Conservation (phyloP, 768 basidiomycete species). For the Termitomyces sp. region DNA sequence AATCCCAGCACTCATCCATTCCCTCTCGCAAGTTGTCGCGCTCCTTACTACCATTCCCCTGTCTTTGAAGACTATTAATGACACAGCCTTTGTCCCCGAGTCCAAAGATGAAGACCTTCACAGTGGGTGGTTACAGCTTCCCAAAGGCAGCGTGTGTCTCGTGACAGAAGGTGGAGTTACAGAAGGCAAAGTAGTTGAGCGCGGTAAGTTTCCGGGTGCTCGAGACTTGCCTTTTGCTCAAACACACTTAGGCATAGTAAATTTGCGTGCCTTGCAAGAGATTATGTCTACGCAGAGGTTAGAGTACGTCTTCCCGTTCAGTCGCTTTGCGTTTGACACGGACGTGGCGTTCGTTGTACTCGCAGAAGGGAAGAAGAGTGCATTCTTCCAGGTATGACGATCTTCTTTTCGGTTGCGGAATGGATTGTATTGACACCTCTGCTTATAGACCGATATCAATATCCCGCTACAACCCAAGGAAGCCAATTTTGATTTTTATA, state of each 20-base stretch:
- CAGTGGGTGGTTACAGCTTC: slow-evolving; percentile 69
- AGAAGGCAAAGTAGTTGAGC: slow-evolving; percentile 62
- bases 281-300: slow-evolving; percentile 60
- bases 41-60: slow-evolving; percentile 49
- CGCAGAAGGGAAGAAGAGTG: slow-evolving; percentile 59
- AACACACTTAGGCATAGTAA: slow-evolving; percentile 41
- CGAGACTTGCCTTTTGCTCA: neutral
- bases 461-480: slow-evolving; percentile 38
- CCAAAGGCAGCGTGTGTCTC: slow-evolving; percentile 51
- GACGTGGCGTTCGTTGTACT: slow-evolving; percentile 64
- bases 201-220: slow-evolving; percentile 29
- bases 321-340: slow-evolving; percentile 64
- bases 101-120: slow-evolving; percentile 67
- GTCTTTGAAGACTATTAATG: slow-evolving; percentile 58
- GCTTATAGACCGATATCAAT: slow-evolving; percentile 48
- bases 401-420: neutral
- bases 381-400: slow-evolving; percentile 59
- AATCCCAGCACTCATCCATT: slow-evolving; percentile 43
- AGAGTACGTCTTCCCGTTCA: slow-evolving; percentile 74
- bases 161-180: slow-evolving; percentile 61
- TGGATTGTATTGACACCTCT: neutral
- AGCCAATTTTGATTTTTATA: slow-evolving; percentile 40
- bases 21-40: slow-evolving; percentile 58
- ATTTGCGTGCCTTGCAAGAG: slow-evolving; percentile 58
- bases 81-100: slow-evolving; percentile 52